Evolutionary conservation across 768 basidiomycete species (phyloP).

Genomic region (Cyclocybe aegerita): DNA sequence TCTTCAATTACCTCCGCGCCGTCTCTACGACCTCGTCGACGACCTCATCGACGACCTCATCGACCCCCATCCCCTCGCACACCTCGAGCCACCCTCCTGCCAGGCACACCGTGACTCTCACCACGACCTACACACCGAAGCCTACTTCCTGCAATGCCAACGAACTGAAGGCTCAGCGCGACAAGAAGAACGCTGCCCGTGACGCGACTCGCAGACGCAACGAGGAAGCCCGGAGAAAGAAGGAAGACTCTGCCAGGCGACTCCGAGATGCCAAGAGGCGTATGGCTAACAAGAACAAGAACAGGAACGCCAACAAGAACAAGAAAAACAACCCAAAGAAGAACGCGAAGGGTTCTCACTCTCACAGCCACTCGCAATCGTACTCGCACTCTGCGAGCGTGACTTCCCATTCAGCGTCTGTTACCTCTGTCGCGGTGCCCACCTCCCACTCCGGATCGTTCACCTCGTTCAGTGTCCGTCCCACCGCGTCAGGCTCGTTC

Average conservation of each 20-base stretch:
- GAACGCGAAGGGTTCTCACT: no score
- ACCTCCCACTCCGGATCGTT: slow-evolving; percentile 12
- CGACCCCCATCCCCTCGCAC: slow-evolving; percentile 1
- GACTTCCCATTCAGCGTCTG: background rate
- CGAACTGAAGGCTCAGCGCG: slow-evolving; percentile 14
- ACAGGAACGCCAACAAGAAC: no score
- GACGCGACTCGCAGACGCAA: no score
- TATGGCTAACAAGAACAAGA: no score
- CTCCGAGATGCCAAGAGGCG: no score
- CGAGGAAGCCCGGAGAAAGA: background rate
- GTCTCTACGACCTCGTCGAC: background rate
- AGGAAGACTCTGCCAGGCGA: background rate
- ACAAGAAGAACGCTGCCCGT: background rate
- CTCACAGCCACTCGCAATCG: no score
- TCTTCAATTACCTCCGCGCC: slow-evolving; percentile 17
- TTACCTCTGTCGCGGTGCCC: slow-evolving; percentile 6
- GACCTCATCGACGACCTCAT: slow-evolving; percentile 1
- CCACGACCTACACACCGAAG: slow-evolving; percentile 14
- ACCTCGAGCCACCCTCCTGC: slow-evolving; percentile 7
- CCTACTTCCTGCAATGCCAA: slow-evolving; percentile 20
- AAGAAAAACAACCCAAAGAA: no score
- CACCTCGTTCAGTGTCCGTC: slow-evolving; percentile 2
- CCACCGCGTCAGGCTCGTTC: slow-evolving; percentile 1
- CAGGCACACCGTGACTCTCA: slow-evolving; percentile 15
- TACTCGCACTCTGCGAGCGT: no score